Conservation (phyloP, 345 rosid species). For the Aquilaria yunnanensis region DNA sequence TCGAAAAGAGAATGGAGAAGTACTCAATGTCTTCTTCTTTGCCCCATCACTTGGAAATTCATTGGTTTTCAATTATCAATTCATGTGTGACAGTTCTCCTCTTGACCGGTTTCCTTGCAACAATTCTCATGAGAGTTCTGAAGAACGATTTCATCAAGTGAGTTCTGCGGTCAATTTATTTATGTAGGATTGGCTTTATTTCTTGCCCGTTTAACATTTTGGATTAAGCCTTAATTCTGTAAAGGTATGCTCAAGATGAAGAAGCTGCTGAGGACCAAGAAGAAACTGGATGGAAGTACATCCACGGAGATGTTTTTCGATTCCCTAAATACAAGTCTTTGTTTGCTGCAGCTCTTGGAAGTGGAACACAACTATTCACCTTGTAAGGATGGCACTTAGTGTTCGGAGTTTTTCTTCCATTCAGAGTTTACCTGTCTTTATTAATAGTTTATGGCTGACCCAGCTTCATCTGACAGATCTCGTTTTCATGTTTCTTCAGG, state of each 20-base stretch:
- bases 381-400: constrained; percentile 41
- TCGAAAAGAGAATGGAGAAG: constrained; percentile 88
- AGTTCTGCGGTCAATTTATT: constrained; percentile 16
- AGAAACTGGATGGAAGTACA: constrained; percentile 92
- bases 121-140: constrained; percentile 84
- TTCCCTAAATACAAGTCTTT: constrained; percentile 67
- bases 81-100: constrained; percentile 91
- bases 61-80: constrained; percentile 90
- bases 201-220: background rate
- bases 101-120: constrained; percentile 86
- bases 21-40: constrained; percentile 77
- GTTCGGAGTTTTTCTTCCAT: background rate
- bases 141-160: constrained; percentile 92
- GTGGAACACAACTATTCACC: constrained; percentile 71
- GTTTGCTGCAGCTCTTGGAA: constrained; percentile 74
- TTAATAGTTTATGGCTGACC: too few relatives aligned
- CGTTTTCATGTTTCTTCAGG: constrained; percentile 25
- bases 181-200: background rate
- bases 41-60: constrained; percentile 90
- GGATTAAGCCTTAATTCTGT: background rate
- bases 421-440: background rate
- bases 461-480: too few relatives aligned
- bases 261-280: constrained; percentile 88
- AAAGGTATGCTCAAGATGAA: constrained; percentile 79
- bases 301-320: constrained; percentile 79